These are phyloP conservation scores for Ciborinia camelliae DNA, from an alignment of 2,329 filamentous ascomycete genomes.

Conservation along the genomic window DNA sequence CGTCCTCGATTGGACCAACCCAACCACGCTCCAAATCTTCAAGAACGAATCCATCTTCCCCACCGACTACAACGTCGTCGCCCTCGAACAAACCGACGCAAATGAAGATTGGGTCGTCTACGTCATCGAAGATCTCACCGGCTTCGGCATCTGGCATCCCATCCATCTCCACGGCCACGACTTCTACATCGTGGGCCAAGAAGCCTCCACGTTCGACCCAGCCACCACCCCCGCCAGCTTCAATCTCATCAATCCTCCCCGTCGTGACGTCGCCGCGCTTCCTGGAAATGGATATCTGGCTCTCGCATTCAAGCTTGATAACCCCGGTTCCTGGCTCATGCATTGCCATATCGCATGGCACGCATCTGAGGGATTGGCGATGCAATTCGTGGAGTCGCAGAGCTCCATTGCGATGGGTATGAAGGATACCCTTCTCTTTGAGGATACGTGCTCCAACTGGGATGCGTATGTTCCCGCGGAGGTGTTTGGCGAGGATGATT, in stretches of 20 bases:
- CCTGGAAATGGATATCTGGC: slow-evolving; percentile 36
- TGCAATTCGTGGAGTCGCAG: slow-evolving; percentile 48
- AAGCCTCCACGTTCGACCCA: slow-evolving; percentile 38
- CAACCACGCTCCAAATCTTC: slow-evolving; percentile 42
- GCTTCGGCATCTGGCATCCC: slow-evolving; percentile 32
- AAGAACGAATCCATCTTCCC: slow-evolving; percentile 35
- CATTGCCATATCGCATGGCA: slow-evolving; percentile 50
- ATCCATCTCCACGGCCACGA: slow-evolving; percentile 52
- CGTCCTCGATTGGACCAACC: slow-evolving; percentile 46
- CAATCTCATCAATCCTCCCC: slow-evolving; percentile 46
- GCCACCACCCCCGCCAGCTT: slow-evolving; percentile 30
- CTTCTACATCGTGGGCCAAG: slow-evolving; percentile 48
- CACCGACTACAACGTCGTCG: slow-evolving; percentile 32
- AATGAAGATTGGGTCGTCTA: slow-evolving; percentile 28
- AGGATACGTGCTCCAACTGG: slow-evolving; percentile 31
- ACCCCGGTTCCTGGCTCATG: slow-evolving; percentile 36
- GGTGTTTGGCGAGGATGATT: slow-evolving; percentile 30
- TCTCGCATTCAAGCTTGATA: slow-evolving; percentile 37
- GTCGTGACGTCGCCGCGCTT: slow-evolving; percentile 51
- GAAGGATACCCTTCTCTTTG: slow-evolving; percentile 22
- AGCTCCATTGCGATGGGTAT: slow-evolving; percentile 26
- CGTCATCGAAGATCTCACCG: slow-evolving; percentile 33
- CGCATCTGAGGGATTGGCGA: slow-evolving; percentile 49
- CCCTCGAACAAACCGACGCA: slow-evolving; percentile 9
- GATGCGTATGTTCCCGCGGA: slow-evolving; percentile 23